Percentiles rank a stretch among this genome's conserved stretches.
Evolutionary conservation across 257 asterid genomes (phyloP).

Genomic region (Prunella vulgaris): DNA sequence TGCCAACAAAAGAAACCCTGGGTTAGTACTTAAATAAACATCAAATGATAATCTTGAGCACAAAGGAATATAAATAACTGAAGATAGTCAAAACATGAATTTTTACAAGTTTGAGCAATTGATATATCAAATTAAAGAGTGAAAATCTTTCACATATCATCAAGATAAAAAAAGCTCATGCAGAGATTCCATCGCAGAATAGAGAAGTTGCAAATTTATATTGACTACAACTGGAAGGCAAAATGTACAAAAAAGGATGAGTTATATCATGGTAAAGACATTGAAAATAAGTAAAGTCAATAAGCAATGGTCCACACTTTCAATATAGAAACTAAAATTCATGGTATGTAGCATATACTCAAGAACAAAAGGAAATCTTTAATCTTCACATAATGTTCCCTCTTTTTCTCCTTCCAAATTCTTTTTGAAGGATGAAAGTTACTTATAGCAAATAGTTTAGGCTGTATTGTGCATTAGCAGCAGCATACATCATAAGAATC

Average conservation of each 20-base stretch:
- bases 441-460: background rate
- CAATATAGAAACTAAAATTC: background rate
- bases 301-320: background rate
- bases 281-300: no score
- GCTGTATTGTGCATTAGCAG: background rate
- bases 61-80: background rate
- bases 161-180: background rate
- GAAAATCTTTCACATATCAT: background rate
- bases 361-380: background rate
- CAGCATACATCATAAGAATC: background rate
- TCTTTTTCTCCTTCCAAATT: background rate
- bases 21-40: slow-evolving; percentile 1
- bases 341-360: background rate
- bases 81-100: background rate
- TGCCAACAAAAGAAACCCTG: slow-evolving; percentile 29
- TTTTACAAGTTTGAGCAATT: background rate
- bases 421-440: background rate
- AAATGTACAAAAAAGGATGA: background rate
- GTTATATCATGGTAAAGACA: background rate
- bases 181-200: background rate
- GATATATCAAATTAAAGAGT: background rate
- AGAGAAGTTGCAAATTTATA: background rate
- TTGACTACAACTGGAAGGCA: background rate
- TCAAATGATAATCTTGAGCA: background rate
- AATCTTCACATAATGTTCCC: background rate